These are phyloP conservation scores for Spathaspora arborariae DNA, from an alignment of 805 yeast species.

Conservation along the genomic window DNA sequence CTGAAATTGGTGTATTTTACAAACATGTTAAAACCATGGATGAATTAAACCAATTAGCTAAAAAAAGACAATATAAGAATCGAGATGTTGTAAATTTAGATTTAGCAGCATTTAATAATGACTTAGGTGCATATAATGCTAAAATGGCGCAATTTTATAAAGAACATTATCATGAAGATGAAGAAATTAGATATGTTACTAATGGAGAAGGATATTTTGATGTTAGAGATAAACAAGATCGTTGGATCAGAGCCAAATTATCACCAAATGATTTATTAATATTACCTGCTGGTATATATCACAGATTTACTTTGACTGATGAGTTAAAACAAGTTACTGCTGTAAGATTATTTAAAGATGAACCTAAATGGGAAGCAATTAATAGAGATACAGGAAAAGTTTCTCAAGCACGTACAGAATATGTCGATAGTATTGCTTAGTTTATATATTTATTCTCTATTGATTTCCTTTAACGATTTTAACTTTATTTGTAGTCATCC, in stretches of 20 bases:
- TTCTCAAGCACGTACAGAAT: conserved; percentile 33
- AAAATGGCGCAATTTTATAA: conserved; percentile 69
- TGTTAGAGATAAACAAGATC: conserved; percentile 57
- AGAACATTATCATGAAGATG: conserved; percentile 95
- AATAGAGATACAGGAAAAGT: conserved; percentile 49
- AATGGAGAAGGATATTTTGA: conserved; percentile 94
- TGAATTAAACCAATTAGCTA: conserved; percentile 64
- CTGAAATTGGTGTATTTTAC: conserved; percentile 66
- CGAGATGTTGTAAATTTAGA: conserved; percentile 68
- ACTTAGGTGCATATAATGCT: conserved; percentile 47
- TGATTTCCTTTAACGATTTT: conserved; percentile 28
- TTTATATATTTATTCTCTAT: neutral
- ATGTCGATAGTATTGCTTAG: conserved; percentile 24
- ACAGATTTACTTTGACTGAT: conserved; percentile 77
- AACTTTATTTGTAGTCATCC: conserved; percentile 41
- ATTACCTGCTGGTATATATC: conserved; percentile 91
- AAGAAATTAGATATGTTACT: conserved; percentile 85
- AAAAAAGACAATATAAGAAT: conserved; percentile 70
- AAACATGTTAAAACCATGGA: conserved; percentile 45
- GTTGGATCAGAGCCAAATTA: conserved; percentile 77
- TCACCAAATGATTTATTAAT: conserved; percentile 63
- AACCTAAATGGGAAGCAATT: conserved; percentile 94
- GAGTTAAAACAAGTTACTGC: conserved; percentile 63
- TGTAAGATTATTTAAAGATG: conserved; percentile 81
- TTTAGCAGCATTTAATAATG: conserved; percentile 58